A percentile compares a stretch with the other conserved stretches of the same genome.
phyloP scores from a whole-genome alignment of 805 yeast species.

The Yamadazyma akitaensis region DNA sequence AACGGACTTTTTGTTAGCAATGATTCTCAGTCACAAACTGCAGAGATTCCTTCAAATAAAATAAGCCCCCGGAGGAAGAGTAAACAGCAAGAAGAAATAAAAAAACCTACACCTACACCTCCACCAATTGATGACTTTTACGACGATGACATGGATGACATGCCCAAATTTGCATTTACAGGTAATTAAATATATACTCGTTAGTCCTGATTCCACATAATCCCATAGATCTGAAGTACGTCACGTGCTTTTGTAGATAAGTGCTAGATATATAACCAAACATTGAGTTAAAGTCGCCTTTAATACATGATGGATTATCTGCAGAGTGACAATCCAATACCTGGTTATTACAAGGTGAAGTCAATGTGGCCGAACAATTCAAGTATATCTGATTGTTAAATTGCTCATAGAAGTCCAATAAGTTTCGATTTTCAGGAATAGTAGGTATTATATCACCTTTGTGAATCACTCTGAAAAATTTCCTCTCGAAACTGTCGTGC shows the following conservation, averaged over 20 bases:
- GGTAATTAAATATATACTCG: conserved; percentile 3
- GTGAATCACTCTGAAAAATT: conserved; percentile 25
- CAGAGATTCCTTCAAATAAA: conserved; percentile 4
- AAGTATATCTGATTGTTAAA: conserved; percentile 38
- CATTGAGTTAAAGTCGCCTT: conserved; percentile 22
- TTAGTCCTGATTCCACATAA: conserved; percentile 23
- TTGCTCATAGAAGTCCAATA: conserved; percentile 25
- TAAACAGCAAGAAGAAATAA: neutral
- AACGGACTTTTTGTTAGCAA: conserved; percentile 4
- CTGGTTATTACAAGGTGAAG: conserved; percentile 22
- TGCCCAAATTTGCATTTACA: conserved; percentile 33
- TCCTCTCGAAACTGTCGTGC: conserved; percentile 19
- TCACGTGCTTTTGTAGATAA: conserved; percentile 31
- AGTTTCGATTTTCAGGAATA: conserved; percentile 24
- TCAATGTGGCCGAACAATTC: conserved; percentile 25
- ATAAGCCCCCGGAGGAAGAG: conserved; percentile 1
- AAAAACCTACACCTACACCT: neutral
- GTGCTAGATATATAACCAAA: conserved; percentile 13
- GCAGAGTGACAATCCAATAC: conserved; percentile 34
- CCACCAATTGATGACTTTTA: conserved; percentile 17
- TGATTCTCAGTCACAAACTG: conserved; percentile 6
- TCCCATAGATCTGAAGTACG: conserved; percentile 38
- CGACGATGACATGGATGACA: conserved; percentile 30
- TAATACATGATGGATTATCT: conserved; percentile 27
- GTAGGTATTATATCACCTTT: conserved; percentile 24